Evolutionary conservation across 371 early-diverging fungal genomes (phyloP), one percentile per base, ranked within the genome.

Genomic region (Umbelopsis sp.): DNA sequence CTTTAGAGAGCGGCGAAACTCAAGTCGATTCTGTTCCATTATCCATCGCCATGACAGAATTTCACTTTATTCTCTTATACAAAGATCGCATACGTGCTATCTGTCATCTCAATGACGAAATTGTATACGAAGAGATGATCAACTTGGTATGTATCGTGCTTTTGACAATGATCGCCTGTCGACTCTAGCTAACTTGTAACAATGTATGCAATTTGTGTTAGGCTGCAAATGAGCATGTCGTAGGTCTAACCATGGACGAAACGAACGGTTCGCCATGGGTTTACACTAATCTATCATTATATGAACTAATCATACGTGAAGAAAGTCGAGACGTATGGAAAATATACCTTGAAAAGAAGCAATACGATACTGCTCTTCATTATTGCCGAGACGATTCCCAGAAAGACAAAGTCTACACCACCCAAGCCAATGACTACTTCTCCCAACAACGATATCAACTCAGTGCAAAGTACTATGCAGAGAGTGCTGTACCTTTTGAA

Each of bases 311-410:
- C 18, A 86, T 95, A 45, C 89, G 88, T 1, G 91, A 94, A 52
- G 98, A 98, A 76, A 95, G 95, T 65, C 87, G 96, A 5, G 91
- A 97, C 72, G 91, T 97, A 3, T 98, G 99, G 99, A 86, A 88
- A 20, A 79, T 96, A 0, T 96, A 92, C 69, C 80, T 98, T 48
- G 81, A 87, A 48, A 87, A 89, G 68, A 86, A 86, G 50, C 78
- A 87, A 66, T 97, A 92, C 70, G 91, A 92, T 25, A 76, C 82
- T 16, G 95, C 96, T 3, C 74, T 94, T 38, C 79, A 87, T 45
- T 92, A 91, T 73, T 90, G 92, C 72, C 93, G 91, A 80, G 91
- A 88, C 65, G 81, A 88, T 2, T 80, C 83, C 0, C 95, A 97
- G 72, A 83, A 85, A 51, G 92, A 95, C 70, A 82, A 79, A 38